phyloP scores from a whole-genome alignment of 176 grass and related monocot species.

The Luzula sylvatica region DNA sequence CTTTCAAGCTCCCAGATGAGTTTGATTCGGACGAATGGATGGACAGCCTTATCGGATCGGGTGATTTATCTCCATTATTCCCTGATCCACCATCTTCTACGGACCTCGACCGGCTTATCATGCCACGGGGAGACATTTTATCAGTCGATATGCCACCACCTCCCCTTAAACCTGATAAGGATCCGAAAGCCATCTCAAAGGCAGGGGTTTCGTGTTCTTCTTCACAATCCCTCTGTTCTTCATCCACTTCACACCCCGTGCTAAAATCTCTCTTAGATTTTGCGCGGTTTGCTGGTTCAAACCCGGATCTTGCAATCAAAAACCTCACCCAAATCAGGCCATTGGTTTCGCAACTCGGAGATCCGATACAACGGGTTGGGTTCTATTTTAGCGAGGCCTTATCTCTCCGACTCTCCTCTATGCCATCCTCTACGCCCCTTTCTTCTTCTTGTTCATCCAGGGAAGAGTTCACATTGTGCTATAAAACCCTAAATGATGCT shows the following conservation, averaged over 20 bases:
- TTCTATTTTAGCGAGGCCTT: conserved; percentile 93
- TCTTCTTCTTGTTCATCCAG: conserved; percentile 9
- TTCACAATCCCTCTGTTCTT: conserved; percentile 22
- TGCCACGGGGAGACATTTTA: conserved; percentile 20
- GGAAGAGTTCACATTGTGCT: conserved; percentile 84
- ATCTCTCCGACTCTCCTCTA: conserved; percentile 29
- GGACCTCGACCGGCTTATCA: conserved; percentile 70
- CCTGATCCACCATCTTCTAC: conserved; percentile 35
- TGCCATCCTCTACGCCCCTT: neutral
- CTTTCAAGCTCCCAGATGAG: conserved; percentile 27
- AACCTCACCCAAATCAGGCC: conserved; percentile 48
- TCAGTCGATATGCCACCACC: conserved; percentile 19
- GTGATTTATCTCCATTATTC: conserved; percentile 42
- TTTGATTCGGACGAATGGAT: conserved; percentile 97
- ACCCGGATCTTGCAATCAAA: conserved; percentile 40
- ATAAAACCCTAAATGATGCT: conserved; percentile 88
- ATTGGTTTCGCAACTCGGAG: conserved; percentile 40
- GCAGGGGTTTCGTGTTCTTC: conserved; percentile 12
- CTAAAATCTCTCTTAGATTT: conserved; percentile 53
- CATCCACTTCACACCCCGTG: conserved; percentile 37
- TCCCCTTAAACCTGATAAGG: conserved; percentile 7
- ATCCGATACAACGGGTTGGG: conserved; percentile 73
- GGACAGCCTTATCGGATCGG: conserved; percentile 77
- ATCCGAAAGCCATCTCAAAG: neutral
- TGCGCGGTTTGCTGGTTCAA: conserved; percentile 37